A percentile compares a stretch with the other conserved stretches of the same genome.
Conservation (phyloP, 23 red algal species). For the Pyropia haitanensis region DNA sequence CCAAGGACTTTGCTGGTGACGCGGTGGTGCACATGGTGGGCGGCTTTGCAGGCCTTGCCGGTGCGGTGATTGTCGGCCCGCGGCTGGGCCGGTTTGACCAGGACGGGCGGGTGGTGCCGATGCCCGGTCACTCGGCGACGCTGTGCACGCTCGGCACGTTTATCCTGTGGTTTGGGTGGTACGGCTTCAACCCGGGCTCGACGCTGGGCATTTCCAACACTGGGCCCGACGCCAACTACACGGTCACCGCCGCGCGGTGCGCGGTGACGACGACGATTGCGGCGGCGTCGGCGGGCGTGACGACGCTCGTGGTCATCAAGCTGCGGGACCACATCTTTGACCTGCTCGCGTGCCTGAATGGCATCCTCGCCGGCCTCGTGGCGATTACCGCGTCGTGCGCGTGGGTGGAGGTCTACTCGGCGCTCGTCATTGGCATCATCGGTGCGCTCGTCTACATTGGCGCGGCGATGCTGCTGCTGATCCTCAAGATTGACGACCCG, state of each 20-base stretch:
- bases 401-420: conserved; percentile 24
- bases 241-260: conserved; percentile 6
- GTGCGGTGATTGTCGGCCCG: conserved; percentile 43
- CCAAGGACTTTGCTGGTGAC: conserved; percentile 50
- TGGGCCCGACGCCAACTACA: not conserved
- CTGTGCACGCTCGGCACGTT: conserved; percentile 35
- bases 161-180: conserved; percentile 72
- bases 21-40: conserved; percentile 52
- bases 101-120: conserved; percentile 25
- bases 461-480: conserved; percentile 6
- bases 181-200: conserved; percentile 69
- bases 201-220: conserved; percentile 21
- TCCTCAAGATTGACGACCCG: conserved; percentile 46
- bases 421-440: conserved; percentile 24
- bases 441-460: conserved; percentile 19
- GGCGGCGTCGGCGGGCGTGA: conserved; percentile 13
- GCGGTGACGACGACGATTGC: conserved; percentile 22
- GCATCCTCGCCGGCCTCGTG: conserved; percentile 20
- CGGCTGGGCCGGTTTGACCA: conserved; percentile 56
- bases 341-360: conserved; percentile 20
- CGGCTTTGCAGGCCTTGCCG: conserved; percentile 18
- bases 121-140: conserved; percentile 49
- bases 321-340: conserved; percentile 20
- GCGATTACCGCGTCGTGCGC: conserved; percentile 1
- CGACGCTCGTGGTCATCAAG: conserved; percentile 15